Evolutionary conservation across 257 asterid species (phyloP).

Genomic region (Jacaranda mimosifolia): DNA sequence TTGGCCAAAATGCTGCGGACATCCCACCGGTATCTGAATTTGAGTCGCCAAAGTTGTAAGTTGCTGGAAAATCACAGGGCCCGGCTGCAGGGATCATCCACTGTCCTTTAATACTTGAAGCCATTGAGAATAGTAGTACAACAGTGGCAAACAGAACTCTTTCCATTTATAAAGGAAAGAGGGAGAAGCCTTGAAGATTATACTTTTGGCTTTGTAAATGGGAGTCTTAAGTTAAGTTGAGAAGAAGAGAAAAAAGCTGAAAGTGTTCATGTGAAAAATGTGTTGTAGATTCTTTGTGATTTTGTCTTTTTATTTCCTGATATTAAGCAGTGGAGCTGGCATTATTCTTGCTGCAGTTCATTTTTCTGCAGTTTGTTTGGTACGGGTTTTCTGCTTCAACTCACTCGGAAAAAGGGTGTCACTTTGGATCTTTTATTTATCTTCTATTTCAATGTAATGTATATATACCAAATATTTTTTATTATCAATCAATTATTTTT

Average conservation of each 20-base stretch:
- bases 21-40: constrained; percentile 72
- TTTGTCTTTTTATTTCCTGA: constrained; percentile 28
- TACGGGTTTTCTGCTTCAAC: neutral
- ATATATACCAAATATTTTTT: no score
- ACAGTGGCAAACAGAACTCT: constrained; percentile 1
- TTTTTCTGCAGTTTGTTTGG: constrained; percentile 8
- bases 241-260: neutral
- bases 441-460: no score
- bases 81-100: constrained; percentile 13
- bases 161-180: no score
- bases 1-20: constrained; percentile 58
- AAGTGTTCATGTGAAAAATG: constrained; percentile 36
- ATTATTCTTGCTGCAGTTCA: constrained; percentile 27
- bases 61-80: constrained; percentile 59
- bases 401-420: neutral
- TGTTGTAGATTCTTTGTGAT: constrained; percentile 11
- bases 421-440: no score
- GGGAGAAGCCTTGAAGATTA: neutral
- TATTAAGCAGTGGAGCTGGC: constrained; percentile 7
- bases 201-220: neutral
- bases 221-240: neutral
- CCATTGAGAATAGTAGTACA: constrained; percentile 19
- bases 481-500: no score
- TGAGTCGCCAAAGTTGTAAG: constrained; percentile 70
- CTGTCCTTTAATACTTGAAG: neutral